Base-by-base conservation (phyloP, 768 basidiomycete genomes). In the Russula emetica region DNA sequence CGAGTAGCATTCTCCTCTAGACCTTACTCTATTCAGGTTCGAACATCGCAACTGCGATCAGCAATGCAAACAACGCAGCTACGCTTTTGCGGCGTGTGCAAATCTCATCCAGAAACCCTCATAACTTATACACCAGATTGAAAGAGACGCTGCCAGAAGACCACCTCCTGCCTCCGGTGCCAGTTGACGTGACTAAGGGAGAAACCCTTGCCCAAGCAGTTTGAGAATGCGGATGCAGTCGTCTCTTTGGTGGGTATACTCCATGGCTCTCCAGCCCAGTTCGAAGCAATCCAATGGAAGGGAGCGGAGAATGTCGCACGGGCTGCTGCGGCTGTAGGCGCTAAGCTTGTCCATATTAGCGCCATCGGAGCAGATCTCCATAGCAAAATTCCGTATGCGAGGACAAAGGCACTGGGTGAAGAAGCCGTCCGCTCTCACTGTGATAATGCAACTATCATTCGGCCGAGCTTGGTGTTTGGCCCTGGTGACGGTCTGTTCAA, bases 401-500 rank as follows among this genome's bases (percentile, higher is more conserved):
- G 80, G 59, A 86, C 85, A 24, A 88, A 87, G 70, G 85, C 79
- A 1, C 73, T 85, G 16, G 87, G 81, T 8, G 88, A 91, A 72
- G 69, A 74, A 54, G 78, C 82, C 1, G 79, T 85, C 42, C 69
- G 83, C n/a, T 67, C 72, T 1, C 71, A 76, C 8, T 78, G 79
- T 63, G 76, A 79, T 0, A 74, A 78, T 42, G 81, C 84, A 9
- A 88, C 85, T 1, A 79, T 92, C 53, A 76, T 91, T 64, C 77
- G 88, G 32, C 88, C 89, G 5, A 88, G 86, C 64, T 74, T 91
- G 32, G 80, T 91, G 2, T 91, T 90, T 72, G 90, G 88, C 3
- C 87, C 85, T 0, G 87, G 85, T 7, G 88, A 90, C 68, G 81
- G 83, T 20, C 87, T 91, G 74, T 91, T 91, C 72, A 83, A 81